Conservation (phyloP, 345 rosid genomes). For the Crucihimalaya himalaica region DNA sequence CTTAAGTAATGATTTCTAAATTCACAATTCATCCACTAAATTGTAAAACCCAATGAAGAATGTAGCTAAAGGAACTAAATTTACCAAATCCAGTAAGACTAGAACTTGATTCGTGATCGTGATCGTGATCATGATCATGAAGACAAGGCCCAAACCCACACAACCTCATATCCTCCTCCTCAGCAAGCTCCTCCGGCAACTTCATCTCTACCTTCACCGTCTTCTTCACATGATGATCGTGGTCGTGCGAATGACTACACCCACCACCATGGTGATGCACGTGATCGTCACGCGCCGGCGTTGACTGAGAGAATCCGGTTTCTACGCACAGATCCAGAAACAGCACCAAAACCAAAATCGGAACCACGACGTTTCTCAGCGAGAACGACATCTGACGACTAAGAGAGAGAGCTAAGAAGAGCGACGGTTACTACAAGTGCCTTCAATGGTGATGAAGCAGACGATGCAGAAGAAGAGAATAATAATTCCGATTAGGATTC, state of each 20-base stretch:
- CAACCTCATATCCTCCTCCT: conserved; percentile 87
- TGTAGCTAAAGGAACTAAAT: background rate
- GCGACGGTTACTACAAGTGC: conserved; percentile 55
- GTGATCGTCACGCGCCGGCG: conserved; percentile 49
- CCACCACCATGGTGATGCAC: conserved; percentile 48
- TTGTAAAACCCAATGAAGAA: background rate
- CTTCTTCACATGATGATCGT: conserved; percentile 30
- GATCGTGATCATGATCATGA: conserved; percentile 42
- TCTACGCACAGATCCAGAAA: conserved; percentile 56
- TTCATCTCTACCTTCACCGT: conserved; percentile 35
- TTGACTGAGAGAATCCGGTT: conserved; percentile 49
- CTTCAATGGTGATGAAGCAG: conserved; percentile 76
- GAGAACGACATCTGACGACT: conserved; percentile 38
- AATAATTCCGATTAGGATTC: conserved; percentile 71
- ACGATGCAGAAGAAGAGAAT: conserved; percentile 60
- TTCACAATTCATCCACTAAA: background rate
- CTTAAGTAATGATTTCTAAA: background rate
- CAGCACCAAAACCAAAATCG: conserved; percentile 35
- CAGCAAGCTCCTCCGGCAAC: conserved; percentile 92
- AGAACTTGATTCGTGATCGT: conserved; percentile 39
- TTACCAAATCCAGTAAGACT: conserved; percentile 66
- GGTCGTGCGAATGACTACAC: conserved; percentile 50
- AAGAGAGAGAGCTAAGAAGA: conserved; percentile 28
- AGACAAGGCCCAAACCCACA: conserved; percentile 69
- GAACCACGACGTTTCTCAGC: conserved; percentile 18